Percentiles rank a stretch among this genome's conserved stretches.
These are phyloP conservation scores for Naematelia aurantialba DNA, from an alignment of 768 basidiomycete species.

Conservation along the genomic window DNA sequence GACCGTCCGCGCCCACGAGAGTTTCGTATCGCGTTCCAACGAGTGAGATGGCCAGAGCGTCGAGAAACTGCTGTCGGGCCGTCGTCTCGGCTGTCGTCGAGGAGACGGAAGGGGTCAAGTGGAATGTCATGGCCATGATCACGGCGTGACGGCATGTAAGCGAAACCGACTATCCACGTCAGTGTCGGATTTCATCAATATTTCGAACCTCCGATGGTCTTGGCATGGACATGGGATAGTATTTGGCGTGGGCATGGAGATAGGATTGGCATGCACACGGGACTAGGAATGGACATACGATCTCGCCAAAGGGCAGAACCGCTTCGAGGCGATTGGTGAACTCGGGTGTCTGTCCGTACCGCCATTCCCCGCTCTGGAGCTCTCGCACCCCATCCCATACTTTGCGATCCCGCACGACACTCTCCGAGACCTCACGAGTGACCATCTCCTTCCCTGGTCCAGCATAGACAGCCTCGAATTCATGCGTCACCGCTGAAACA, in stretches of 20 bases:
- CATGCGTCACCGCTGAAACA: slow-evolving; percentile 62
- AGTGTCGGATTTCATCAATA: not conserved
- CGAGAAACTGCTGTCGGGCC: slow-evolving; percentile 22
- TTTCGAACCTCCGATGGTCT: too few species aligned
- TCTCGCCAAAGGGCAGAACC: slow-evolving; percentile 52
- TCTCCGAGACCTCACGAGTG: slow-evolving; percentile 54
- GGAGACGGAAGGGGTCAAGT: slow-evolving; percentile 12
- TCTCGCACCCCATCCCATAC: slow-evolving; percentile 69
- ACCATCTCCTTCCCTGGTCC: slow-evolving; percentile 14
- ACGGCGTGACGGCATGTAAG: slow-evolving; percentile 41
- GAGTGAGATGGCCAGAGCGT: slow-evolving; percentile 24
- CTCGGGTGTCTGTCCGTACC: slow-evolving; percentile 87
- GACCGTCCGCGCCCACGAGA: slow-evolving; percentile 25
- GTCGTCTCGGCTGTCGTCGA: slow-evolving; percentile 4
- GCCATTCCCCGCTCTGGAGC: slow-evolving; percentile 85
- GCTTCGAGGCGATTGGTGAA: slow-evolving; percentile 64
- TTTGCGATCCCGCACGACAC: slow-evolving; percentile 54
- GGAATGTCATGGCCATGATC: slow-evolving; percentile 29
- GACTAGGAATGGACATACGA: slow-evolving; percentile 49
- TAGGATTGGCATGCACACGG: too few species aligned
- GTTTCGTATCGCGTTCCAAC: slow-evolving; percentile 32
- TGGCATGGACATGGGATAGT: not conserved
- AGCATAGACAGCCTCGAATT: slow-evolving; percentile 57
- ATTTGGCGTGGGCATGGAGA: not conserved
- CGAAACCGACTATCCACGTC: slow-evolving; percentile 21